phyloP scores from a whole-genome alignment of 129 eudicot species.

The Erigeron canadensis region DNA sequence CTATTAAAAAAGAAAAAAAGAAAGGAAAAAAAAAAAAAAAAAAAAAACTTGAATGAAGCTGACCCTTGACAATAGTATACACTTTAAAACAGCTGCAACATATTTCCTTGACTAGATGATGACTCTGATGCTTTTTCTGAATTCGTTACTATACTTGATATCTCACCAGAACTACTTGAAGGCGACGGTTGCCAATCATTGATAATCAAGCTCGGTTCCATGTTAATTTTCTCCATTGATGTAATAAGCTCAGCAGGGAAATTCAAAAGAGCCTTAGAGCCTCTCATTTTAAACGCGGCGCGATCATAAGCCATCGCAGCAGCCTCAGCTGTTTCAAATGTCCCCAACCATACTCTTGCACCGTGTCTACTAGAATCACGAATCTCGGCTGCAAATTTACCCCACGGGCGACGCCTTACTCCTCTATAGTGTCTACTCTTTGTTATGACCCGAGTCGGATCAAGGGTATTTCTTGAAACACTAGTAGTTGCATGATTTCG shows the following conservation, averaged over 20 bases:
- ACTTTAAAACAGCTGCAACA: constrained; percentile 36
- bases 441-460: constrained; percentile 31
- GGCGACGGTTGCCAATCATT: constrained; percentile 22
- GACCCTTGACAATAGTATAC: too few species aligned
- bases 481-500: neutral
- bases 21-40: too few species aligned
- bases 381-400: constrained; percentile 79
- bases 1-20: too few species aligned
- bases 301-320: constrained; percentile 85
- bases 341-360: constrained; percentile 75
- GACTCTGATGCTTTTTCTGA: constrained; percentile 28
- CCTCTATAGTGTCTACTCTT: constrained; percentile 66
- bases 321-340: constrained; percentile 71
- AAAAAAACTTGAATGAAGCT: too few species aligned
- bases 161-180: constrained; percentile 29
- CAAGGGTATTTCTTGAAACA: constrained; percentile 18
- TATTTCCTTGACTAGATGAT: constrained; percentile 25
- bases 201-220: constrained; percentile 17
- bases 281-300: constrained; percentile 79
- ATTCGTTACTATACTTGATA: constrained; percentile 1
- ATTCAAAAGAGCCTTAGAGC: constrained; percentile 68
- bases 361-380: constrained; percentile 69
- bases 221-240: constrained; percentile 18
- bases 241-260: constrained; percentile 49
- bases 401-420: constrained; percentile 85